phyloP scores from a whole-genome alignment of 352 stramenopile species.

The Discostella stelligera region DNA sequence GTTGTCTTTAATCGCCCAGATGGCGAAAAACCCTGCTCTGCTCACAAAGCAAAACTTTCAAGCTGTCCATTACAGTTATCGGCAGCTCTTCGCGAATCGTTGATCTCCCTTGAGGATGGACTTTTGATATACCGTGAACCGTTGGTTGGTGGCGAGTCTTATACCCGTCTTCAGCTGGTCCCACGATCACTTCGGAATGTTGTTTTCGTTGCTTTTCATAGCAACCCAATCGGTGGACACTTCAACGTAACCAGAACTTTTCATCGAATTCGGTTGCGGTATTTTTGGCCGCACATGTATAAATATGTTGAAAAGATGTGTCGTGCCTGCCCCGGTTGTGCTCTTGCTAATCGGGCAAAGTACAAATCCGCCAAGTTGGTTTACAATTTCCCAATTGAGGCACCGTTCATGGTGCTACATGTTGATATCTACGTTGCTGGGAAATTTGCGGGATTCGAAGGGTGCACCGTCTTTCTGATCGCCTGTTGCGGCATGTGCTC shows the following conservation, averaged over 20 bases:
- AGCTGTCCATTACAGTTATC: slow-evolving; percentile 5
- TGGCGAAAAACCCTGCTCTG: slow-evolving; percentile 13
- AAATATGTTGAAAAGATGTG: not conserved
- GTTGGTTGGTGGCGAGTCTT: not conserved
- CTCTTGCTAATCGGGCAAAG: not conserved
- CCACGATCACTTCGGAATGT: slow-evolving; percentile 6
- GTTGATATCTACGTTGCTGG: slow-evolving; percentile 2
- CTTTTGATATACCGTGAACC: not conserved
- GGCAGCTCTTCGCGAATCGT: not conserved
- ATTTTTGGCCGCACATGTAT: slow-evolving; percentile 31
- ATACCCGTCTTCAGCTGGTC: slow-evolving; percentile 7
- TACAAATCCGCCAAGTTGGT: slow-evolving; percentile 1
- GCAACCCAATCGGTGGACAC: slow-evolving; percentile 42
- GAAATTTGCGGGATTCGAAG: slow-evolving; percentile 1
- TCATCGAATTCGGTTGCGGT: slow-evolving; percentile 24
- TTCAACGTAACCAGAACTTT: slow-evolving; percentile 22
- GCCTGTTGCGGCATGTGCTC: not conserved
- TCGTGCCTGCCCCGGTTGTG: slow-evolving; percentile 1
- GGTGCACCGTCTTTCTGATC: not conserved
- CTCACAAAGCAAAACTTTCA: not conserved
- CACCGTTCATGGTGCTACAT: not conserved
- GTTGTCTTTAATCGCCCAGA: not conserved
- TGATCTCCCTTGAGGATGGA: slow-evolving; percentile 11
- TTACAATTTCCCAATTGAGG: slow-evolving; percentile 11
- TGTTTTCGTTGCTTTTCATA: slow-evolving; percentile 42